Conservation (phyloP, 352 stramenopile species). For the Phytophthora rubi region DNA sequence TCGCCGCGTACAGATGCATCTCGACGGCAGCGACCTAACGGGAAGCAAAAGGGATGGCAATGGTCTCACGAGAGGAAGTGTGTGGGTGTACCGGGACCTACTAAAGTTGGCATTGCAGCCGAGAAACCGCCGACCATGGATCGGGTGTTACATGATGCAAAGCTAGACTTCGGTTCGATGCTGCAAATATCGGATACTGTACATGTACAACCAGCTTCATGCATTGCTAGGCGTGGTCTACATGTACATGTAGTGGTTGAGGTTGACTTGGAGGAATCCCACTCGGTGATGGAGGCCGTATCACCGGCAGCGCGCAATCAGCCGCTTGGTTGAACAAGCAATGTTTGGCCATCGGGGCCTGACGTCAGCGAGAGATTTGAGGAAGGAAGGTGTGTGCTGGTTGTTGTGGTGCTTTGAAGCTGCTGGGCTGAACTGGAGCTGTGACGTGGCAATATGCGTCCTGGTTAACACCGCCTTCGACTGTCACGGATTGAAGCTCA, state of each 20-base stretch:
- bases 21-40: background rate
- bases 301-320: slow-evolving; percentile 19
- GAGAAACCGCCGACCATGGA: slow-evolving; percentile 21
- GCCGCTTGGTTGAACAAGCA: slow-evolving; percentile 13
- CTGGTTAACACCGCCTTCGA: slow-evolving; percentile 23
- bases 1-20: slow-evolving; percentile 67
- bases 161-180: background rate
- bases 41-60: background rate
- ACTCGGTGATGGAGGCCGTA: slow-evolving; percentile 16
- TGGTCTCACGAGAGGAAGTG: background rate
- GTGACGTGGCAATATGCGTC: slow-evolving; percentile 23
- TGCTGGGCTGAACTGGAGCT: slow-evolving; percentile 4
- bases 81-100: no score
- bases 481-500: slow-evolving; percentile 23
- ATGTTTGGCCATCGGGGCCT: background rate
- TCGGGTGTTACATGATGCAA: slow-evolving; percentile 12
- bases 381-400: slow-evolving; percentile 3
- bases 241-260: background rate
- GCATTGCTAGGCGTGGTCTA: no score
- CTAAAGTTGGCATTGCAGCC: slow-evolving; percentile 2
- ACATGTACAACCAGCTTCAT: no score
- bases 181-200: no score
- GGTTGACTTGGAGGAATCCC: slow-evolving; percentile 13
- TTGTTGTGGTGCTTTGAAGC: background rate
- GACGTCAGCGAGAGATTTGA: slow-evolving; percentile 15